Evolutionary conservation across 306 rosid species (phyloP).

Genomic region (Pterocarpus macrocarpus): DNA sequence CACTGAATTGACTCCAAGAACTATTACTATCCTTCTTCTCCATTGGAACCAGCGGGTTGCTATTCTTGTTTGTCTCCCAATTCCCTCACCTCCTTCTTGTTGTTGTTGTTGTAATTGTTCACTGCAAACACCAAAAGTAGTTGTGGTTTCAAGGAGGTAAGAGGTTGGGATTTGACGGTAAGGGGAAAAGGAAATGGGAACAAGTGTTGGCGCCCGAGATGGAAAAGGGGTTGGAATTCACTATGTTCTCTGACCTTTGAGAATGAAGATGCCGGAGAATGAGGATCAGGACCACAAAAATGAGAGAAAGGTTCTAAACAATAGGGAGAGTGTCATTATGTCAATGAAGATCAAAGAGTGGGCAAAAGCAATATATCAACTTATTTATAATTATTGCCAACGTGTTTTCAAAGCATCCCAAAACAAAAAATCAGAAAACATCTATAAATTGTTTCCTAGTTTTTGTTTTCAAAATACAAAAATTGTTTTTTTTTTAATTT

Average conservation of each 20-base stretch:
- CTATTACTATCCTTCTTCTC: constrained; percentile 61
- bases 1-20: constrained; percentile 78
- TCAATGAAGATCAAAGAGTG: too few relatives aligned
- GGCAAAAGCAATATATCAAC: too few relatives aligned
- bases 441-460: too few relatives aligned
- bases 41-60: constrained; percentile 45
- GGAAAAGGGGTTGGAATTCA: neutral
- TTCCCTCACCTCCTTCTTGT: constrained; percentile 36
- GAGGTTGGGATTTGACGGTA: constrained; percentile 11
- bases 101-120: constrained; percentile 39
- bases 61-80: constrained; percentile 35
- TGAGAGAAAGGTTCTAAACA: too few relatives aligned
- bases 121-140: constrained; percentile 49
- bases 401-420: too few relatives aligned
- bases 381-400: too few relatives aligned
- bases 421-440: too few relatives aligned
- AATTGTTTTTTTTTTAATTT: too few relatives aligned
- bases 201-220: neutral
- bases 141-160: constrained; percentile 34
- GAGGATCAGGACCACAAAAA: neutral
- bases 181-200: neutral
- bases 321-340: too few relatives aligned
- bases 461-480: too few relatives aligned
- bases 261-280: constrained; percentile 21
- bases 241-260: neutral